Conservation (phyloP, 257 asterid species). For the Eustoma russellianum region DNA sequence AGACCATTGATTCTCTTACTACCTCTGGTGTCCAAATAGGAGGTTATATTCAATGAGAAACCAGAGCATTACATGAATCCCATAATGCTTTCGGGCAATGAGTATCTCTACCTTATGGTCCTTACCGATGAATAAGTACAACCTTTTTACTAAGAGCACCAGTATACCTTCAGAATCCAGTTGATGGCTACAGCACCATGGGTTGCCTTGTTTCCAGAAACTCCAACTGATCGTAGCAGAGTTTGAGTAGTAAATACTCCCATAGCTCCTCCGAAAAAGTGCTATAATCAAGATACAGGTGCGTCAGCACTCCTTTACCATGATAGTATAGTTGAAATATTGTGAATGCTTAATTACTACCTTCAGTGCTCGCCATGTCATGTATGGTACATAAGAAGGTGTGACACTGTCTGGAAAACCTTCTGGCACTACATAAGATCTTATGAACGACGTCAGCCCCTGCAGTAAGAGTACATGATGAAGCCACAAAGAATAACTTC, state of each 20-base stretch:
- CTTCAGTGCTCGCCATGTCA: constrained; percentile 99
- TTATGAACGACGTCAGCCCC: constrained; percentile 67
- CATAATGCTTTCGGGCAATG: no score
- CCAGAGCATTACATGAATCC: no score
- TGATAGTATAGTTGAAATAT: no score
- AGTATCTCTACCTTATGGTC: no score
- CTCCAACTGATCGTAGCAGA: constrained; percentile 79
- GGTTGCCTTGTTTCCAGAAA: constrained; percentile 45
- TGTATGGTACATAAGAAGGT: constrained; percentile 95
- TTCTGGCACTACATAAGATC: constrained; percentile 90
- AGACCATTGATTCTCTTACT: no score
- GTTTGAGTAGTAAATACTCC: constrained; percentile 96
- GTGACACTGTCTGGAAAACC: constrained; percentile 86
- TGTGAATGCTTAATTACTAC: constrained; percentile 24
- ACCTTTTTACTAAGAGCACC: no score
- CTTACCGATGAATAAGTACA: no score
- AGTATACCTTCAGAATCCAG: constrained; percentile 90
- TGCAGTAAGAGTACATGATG: constrained; percentile 16
- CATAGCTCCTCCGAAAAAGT: constrained; percentile 99
- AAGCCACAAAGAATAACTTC: background rate
- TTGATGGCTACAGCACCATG: constrained; percentile 94
- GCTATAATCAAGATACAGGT: constrained; percentile 28
- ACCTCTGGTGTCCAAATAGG: no score
- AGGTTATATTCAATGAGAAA: no score
- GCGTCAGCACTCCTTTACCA: no score